A percentile compares a stretch with the other conserved stretches of the same genome.
These are phyloP conservation scores for Annulohypoxylon maeteangense DNA, from an alignment of 495 filamentous ascomycete genomes.

Conservation along the genomic window DNA sequence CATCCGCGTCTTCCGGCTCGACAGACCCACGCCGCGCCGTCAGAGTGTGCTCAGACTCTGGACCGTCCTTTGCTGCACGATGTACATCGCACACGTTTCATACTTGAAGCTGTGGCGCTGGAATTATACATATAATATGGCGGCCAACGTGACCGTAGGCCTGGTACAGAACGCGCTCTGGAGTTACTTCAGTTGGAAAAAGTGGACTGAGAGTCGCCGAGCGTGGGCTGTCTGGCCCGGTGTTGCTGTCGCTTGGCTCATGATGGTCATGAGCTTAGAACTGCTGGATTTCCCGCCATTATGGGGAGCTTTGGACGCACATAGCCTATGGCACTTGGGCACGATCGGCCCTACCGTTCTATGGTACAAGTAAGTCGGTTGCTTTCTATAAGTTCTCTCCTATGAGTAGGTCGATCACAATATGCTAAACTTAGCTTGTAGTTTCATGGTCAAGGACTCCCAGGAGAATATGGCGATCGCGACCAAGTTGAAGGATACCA, in stretches of 20 bases:
- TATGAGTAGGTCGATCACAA: not conserved
- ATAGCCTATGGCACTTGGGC: constrained; percentile 94
- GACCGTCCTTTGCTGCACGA: constrained; percentile 73
- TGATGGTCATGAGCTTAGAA: constrained; percentile 94
- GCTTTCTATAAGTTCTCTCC: not conserved
- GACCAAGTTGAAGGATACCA: constrained; percentile 50
- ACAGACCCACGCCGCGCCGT: constrained; percentile 67
- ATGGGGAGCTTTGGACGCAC: constrained; percentile 86
- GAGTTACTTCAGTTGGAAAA: constrained; percentile 81
- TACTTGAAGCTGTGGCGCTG: constrained; percentile 88
- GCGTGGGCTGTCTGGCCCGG: constrained; percentile 93
- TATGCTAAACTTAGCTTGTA: constrained; percentile 47
- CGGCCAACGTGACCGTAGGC: constrained; percentile 86
- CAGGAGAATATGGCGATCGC: constrained; percentile 73
- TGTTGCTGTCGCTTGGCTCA: constrained; percentile 90
- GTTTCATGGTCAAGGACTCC: constrained; percentile 81
- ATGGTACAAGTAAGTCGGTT: constrained; percentile 89
- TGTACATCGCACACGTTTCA: constrained; percentile 81
- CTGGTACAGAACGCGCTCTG: constrained; percentile 84
- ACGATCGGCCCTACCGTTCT: constrained; percentile 89
- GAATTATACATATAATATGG: constrained; percentile 99
- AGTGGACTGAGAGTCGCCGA: constrained; percentile 72
- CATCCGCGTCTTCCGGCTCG: constrained; percentile 83
- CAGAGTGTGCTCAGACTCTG: constrained; percentile 73
- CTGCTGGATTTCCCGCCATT: constrained; percentile 92